Percentiles rank a stretch among this genome's conserved stretches.
phyloP scores from a whole-genome alignment of 2,329 filamentous ascomycete genomes.

The Orbilia javanica region DNA sequence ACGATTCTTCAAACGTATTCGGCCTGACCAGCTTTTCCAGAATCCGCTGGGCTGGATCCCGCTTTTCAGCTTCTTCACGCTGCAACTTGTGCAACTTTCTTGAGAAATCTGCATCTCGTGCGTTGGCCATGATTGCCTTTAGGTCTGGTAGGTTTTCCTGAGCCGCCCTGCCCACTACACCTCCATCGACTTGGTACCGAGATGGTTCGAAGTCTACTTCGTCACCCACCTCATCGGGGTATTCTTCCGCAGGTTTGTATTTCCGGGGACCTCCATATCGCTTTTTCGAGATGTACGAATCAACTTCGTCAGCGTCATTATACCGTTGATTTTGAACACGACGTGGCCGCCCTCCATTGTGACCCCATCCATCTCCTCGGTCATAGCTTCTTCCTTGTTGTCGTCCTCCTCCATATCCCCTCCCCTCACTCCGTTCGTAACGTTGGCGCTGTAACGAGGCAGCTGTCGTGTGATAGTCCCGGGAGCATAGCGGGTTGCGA shows the following conservation, averaged over 20 bases:
- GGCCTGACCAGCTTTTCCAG: conserved; percentile 33
- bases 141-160: conserved; percentile 31
- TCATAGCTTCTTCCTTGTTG: background rate
- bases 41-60: conserved; percentile 36
- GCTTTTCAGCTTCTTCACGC: conserved; percentile 47
- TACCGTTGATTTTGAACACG: background rate
- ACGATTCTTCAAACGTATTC: conserved; percentile 43
- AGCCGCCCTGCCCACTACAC: conserved; percentile 3
- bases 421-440: conserved; percentile 1
- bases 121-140: conserved; percentile 44
- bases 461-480: conserved; percentile 44
- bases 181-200: conserved; percentile 25
- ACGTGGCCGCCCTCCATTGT: background rate
- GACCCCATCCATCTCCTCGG: background rate
- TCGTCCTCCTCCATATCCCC: background rate
- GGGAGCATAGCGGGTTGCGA: conserved; percentile 15
- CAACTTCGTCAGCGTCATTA: conserved; percentile 14
- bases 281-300: conserved; percentile 24
- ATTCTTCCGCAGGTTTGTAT: conserved; percentile 30
- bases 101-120: conserved; percentile 43
- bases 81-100: conserved; percentile 47
- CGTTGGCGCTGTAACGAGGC: conserved; percentile 23
- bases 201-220: conserved; percentile 23
- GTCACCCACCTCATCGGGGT: conserved; percentile 40
- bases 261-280: conserved; percentile 33